Evolutionary conservation across 108 stramenopile genomes (phyloP), one percentile per base, ranked within the genome.

Genomic region (Bacterosira constricta): DNA sequence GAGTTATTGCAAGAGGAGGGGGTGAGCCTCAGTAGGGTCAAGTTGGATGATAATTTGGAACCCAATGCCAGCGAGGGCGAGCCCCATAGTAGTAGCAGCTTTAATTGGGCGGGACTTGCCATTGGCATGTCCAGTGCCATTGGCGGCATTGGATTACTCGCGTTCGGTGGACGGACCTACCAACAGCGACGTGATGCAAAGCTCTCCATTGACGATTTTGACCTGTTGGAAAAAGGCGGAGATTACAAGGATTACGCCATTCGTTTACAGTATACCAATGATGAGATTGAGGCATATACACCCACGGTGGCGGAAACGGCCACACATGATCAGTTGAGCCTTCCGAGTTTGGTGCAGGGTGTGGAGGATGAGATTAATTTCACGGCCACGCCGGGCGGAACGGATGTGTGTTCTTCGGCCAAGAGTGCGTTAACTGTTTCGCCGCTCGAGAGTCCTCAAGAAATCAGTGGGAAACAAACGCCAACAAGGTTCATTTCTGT

Each of bases 401-500:
- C 45, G 23, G 46, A 5, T 7, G 52, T 61, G 4, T 52, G 6
- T 35, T 72, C 11, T 60, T 54, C 39, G 57, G 38, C 10, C 51
- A 59, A n/a, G 59, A 71, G 36, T 35, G 27, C 2, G 25, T 13
- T 23, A 27, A 7, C 25, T 6, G 34, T 54, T 31, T 71, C 70
- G n/a, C 77, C 77, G 2, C 62, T 79, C 11, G 77, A 79, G 27
- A 69, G 42, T 9, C 64, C 69, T 34, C 26, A 21, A 26, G 63
- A 41, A 13, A 34, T 55, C 21, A 52, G 23, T 13, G 27, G 35
- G 1, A 25, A 56, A 34, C 17, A 34, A 13, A 37, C 53, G 4
- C 52, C 60, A 25, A 63, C 56, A 3, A 56, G 77, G 20, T 79
- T 71, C 54, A 54, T 79, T 20, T 79, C 77, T 11, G 69, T 79